phyloP scores from a whole-genome alignment of 768 basidiomycete genomes.

The Lactarius akahatsu region DNA sequence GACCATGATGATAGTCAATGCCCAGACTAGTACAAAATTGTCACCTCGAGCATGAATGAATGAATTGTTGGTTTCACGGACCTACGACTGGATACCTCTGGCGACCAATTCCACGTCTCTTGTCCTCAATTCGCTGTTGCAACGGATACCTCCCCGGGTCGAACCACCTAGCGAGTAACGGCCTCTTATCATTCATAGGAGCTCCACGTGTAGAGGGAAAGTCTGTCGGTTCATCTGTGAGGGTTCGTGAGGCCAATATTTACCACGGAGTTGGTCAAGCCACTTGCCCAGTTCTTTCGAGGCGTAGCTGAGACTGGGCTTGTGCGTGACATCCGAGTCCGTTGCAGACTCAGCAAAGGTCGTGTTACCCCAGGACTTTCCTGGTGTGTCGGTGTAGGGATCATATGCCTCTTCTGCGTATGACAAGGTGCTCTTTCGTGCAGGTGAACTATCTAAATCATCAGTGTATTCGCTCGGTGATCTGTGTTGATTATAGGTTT shows the following conservation, averaged over 20 bases:
- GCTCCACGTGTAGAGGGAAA: neutral
- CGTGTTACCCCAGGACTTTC: slow-evolving; percentile 5
- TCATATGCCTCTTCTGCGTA: slow-evolving; percentile 13
- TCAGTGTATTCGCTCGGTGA: slow-evolving; percentile 3
- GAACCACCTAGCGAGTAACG: slow-evolving; percentile 17
- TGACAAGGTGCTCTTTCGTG: slow-evolving; percentile 17
- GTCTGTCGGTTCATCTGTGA: slow-evolving; percentile 5
- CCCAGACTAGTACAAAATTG: slow-evolving; percentile 51
- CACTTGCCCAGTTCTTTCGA: slow-evolving; percentile 20
- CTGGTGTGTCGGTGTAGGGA: slow-evolving; percentile 17
- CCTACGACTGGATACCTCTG: slow-evolving; percentile 80
- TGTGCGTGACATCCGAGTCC: slow-evolving; percentile 5
- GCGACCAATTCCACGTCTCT: slow-evolving; percentile 79
- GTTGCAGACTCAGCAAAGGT: neutral
- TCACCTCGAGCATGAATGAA: slow-evolving; percentile 11
- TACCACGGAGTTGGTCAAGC: too few relatives aligned
- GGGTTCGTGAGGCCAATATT: neutral
- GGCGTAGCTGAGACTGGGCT: slow-evolving; percentile 14
- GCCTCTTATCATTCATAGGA: neutral
- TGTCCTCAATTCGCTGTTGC: slow-evolving; percentile 83
- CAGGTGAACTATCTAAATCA: neutral
- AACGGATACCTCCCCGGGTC: slow-evolving; percentile 47
- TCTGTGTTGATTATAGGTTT: slow-evolving; percentile 4
- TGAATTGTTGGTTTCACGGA: slow-evolving; percentile 37
- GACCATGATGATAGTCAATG: slow-evolving; percentile 63